These are phyloP conservation scores for Yamadazyma mexicana DNA, from an alignment of 1,139 yeast genomes.

Conservation along the genomic window DNA sequence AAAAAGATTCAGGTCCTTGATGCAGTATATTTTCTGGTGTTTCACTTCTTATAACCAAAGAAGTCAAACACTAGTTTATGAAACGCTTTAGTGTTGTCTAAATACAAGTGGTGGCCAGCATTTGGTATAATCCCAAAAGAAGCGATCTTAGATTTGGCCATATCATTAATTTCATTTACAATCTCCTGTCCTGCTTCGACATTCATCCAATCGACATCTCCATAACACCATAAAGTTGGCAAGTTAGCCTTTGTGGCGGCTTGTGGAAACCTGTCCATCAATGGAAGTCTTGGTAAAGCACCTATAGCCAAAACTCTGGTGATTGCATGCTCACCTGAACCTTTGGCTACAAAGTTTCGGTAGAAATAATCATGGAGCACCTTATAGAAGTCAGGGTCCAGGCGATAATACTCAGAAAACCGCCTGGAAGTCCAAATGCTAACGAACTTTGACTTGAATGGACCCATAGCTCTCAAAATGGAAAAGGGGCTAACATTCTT, in stretches of 20 bases:
- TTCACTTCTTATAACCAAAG: constrained; percentile 15
- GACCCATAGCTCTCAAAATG: constrained; percentile 37
- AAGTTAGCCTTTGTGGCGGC: constrained; percentile 35
- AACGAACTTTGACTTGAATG: constrained; percentile 36
- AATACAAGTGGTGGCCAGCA: constrained; percentile 78
- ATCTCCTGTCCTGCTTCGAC: constrained; percentile 43
- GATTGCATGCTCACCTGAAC: constrained; percentile 49
- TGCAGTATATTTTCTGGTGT: neutral
- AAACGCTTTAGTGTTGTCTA: constrained; percentile 59
- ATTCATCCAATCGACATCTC: constrained; percentile 52
- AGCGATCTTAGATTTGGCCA: constrained; percentile 25
- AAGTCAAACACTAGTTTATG: constrained; percentile 43
- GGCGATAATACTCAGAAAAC: constrained; percentile 33
- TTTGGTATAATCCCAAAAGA: constrained; percentile 45
- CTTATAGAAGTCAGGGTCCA: constrained; percentile 33
- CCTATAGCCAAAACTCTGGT: constrained; percentile 42
- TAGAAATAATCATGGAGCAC: constrained; percentile 43
- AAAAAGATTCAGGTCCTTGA: constrained; percentile 1
- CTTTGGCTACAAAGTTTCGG: constrained; percentile 39
- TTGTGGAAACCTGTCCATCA: constrained; percentile 44
- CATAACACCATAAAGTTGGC: constrained; percentile 48
- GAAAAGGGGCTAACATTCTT: constrained; percentile 40
- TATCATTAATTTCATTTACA: constrained; percentile 38
- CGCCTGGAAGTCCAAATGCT: constrained; percentile 45
- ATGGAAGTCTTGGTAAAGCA: constrained; percentile 44